Evolutionary conservation across 176 grass and related monocot genomes (phyloP).

Genomic region (Leersia perrieri): DNA sequence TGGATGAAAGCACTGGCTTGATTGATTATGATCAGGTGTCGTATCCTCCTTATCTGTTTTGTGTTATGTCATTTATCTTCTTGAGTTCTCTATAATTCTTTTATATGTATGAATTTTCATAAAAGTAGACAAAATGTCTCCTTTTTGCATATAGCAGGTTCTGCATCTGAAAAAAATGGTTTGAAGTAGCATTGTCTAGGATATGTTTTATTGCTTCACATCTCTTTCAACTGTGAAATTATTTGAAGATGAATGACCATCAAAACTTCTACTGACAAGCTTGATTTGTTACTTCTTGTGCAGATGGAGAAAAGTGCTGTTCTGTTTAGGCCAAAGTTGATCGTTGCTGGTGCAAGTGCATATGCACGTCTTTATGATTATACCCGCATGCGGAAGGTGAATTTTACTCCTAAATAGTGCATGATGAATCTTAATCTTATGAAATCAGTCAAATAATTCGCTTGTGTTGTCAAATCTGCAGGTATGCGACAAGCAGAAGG

Average conservation of each 20-base stretch:
- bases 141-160: constrained; percentile 7
- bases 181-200: constrained; percentile 10
- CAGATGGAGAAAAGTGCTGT: constrained; percentile 92
- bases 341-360: constrained; percentile 97
- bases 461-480: constrained; percentile 37
- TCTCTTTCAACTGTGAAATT: constrained; percentile 29
- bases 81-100: background rate
- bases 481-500: constrained; percentile 99
- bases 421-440: background rate
- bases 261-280: constrained; percentile 12
- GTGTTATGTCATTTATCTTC: background rate
- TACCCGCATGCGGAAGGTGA: constrained; percentile 77
- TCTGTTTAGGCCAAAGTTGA: constrained; percentile 94
- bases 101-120: background rate
- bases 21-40: constrained; percentile 98
- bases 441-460: constrained; percentile 25
- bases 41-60: constrained; percentile 13
- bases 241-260: constrained; percentile 25
- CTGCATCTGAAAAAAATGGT: background rate
- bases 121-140: background rate
- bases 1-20: constrained; percentile 95
- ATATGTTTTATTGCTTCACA: constrained; percentile 19
- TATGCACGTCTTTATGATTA: constrained; percentile 98
- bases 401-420: constrained; percentile 28
- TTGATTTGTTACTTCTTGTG: constrained; percentile 39